Base-by-base conservation (phyloP, 306 rosid species). In the Medicago ruthenica region DNA sequence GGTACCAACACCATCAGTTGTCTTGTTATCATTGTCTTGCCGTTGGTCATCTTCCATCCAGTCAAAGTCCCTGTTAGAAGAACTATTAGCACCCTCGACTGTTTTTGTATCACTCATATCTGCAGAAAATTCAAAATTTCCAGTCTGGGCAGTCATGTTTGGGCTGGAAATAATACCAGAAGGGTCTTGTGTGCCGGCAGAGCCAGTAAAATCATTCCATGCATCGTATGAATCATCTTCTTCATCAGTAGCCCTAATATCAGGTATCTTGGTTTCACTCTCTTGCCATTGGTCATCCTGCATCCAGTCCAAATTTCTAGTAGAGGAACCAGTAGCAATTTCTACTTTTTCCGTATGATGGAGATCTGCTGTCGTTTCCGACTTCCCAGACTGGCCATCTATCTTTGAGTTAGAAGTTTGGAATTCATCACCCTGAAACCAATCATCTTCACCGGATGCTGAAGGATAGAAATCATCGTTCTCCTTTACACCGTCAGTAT, bases 171-270 rank as follows among this genome's bases (percentile, higher is more conserved):
- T 60, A 60, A 76, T 31, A 77, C 34, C 73, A 16, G 81, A 77
- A 54, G 88, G 84, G 84, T 73, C 76, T 36, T 74, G 83, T 37
- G 77, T 59, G 54, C 85, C 82, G 34, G 72, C 81, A 4, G 88
- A 88, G 84, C 89, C 84, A 24, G 89, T 68, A 83, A 88, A 87
- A 76, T 82, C 89, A 78, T 92, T 88, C 97, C 92, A 87, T 21
- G 88, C 76, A 84, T 74, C 85, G 20, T 78, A 87, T 21, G 88
- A 76, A 84, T 74, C 85, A 24, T 81, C 81, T 48, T 63, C 89
- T 66, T 73, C 82, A 31, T 59, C 75, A 66, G 54, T 71, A 79
- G 69, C 84, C 78, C 70, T 82, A 61, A 57, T 51, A 77, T 70
- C 81, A 75, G 87, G 84, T 42, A 53, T 78, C 62, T 87, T 83